Percentiles rank a stretch among this genome's conserved stretches.
These are phyloP conservation scores for Athelia sp. DNA, from an alignment of 1,284 basidiomycete genomes.

Conservation along the genomic window DNA sequence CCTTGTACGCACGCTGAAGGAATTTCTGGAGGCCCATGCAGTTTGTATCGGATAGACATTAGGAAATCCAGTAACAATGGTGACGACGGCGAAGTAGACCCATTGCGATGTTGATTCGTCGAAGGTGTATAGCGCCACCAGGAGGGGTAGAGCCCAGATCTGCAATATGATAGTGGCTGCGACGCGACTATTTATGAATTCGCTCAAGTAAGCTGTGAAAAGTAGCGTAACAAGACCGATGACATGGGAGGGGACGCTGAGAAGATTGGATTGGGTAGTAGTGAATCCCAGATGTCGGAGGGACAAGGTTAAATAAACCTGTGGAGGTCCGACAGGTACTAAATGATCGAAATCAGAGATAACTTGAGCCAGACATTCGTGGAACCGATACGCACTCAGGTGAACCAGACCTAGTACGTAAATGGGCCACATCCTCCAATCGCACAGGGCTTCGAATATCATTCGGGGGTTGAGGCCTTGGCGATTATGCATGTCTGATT, in stretches of 20 bases:
- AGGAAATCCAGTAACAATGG: constrained; percentile 48
- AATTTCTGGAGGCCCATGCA: constrained; percentile 60
- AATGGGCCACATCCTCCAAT: constrained; percentile 55
- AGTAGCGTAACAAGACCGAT: constrained; percentile 39
- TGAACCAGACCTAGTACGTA: constrained; percentile 43
- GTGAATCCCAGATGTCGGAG: constrained; percentile 49
- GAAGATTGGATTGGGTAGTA: constrained; percentile 45
- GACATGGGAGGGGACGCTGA: constrained; percentile 44
- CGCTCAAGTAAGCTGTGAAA: constrained; percentile 45
- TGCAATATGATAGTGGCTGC: constrained; percentile 49
- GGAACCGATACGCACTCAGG: constrained; percentile 38
- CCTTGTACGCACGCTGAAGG: constrained; percentile 50
- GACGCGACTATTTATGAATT: constrained; percentile 51
- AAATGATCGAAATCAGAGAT: constrained; percentile 1
- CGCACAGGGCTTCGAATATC: constrained; percentile 40
- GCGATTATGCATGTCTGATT: constrained; percentile 63
- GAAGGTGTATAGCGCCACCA: constrained; percentile 55
- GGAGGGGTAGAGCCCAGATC: constrained; percentile 56
- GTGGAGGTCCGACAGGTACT: constrained; percentile 44
- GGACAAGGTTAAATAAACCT: constrained; percentile 47
- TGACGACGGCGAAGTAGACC: constrained; percentile 55
- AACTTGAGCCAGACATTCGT: background rate
- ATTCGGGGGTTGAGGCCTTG: constrained; percentile 43
- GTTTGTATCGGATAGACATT: constrained; percentile 45
- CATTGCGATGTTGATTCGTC: constrained; percentile 47